Evolutionary conservation across 768 basidiomycete genomes (phyloP).

Genomic region (Amylocystis lapponica): DNA sequence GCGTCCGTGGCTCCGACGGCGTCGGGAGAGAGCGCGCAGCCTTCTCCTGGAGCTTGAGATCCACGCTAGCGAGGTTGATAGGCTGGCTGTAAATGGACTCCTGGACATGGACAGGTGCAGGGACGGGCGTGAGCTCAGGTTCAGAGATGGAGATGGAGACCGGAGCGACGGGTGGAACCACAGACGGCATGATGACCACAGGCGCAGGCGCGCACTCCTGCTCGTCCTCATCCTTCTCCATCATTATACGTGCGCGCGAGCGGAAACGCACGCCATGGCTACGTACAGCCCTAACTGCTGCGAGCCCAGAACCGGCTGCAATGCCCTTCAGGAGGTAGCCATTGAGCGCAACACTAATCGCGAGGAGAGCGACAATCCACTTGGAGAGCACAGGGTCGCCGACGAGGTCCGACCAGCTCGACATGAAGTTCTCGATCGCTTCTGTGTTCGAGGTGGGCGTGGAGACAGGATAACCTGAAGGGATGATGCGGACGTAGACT

Average conservation of each 20-base stretch:
- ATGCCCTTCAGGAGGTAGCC: conserved; percentile 90
- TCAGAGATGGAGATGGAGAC: conserved; percentile 5
- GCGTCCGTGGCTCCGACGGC: conserved; percentile 17
- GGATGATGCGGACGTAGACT: conserved; percentile 46
- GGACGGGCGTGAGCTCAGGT: background rate
- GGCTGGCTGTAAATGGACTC: conserved; percentile 22
- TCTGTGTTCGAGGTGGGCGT: conserved; percentile 29
- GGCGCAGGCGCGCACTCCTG: conserved; percentile 10
- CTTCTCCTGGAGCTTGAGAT: conserved; percentile 40
- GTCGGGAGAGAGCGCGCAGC: conserved; percentile 15
- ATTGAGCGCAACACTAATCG: conserved; percentile 83
- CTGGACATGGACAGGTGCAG: conserved; percentile 5
- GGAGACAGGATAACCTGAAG: conserved; percentile 20
- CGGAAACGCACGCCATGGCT: conserved; percentile 21
- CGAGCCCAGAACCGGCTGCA: conserved; percentile 42
- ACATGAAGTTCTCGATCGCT: conserved; percentile 81
- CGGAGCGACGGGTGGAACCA: conserved; percentile 13
- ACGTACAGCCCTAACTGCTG: conserved; percentile 17
- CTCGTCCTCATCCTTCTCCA: conserved; percentile 12
- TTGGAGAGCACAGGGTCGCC: conserved; percentile 93
- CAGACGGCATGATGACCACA: conserved; percentile 9
- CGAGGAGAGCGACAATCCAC: conserved; percentile 88
- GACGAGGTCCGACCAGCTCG: conserved; percentile 83
- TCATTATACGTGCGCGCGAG: conserved; percentile 13
- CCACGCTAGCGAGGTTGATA: conserved; percentile 54